Base-by-base conservation (phyloP, 352 stramenopile genomes). In the Elongisporangium senticosum region DNA sequence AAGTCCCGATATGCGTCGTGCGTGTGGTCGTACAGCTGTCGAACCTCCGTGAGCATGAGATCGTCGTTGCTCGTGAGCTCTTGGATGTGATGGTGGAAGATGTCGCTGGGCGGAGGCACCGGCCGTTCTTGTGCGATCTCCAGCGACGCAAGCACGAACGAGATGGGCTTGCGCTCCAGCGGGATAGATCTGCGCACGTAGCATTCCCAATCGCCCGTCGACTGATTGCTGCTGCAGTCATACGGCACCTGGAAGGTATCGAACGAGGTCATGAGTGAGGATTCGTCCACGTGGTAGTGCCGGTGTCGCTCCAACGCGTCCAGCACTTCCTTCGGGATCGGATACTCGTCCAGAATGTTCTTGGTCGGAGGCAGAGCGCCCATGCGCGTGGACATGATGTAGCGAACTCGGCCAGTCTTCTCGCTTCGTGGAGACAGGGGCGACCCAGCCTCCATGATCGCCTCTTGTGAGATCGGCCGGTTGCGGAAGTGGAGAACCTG, bases 341-440 rank as follows among this genome's bases (percentile, higher is more conserved):
- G 75, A 56, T 89, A 87, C 55, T 89, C 77, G 20, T 87, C 77
- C n/a, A 89, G 56, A 39, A 87, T 89, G 40, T 71, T 69, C 59
- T 84, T 85, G 0, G 74, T 87, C 15, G 79, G 79, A 3, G 77
- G 77, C 11, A 86, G 26, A 3, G 67, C 73, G 2, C 76, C 75
- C 3, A 87, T 60, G 1, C 74, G 69, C 53, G 73, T 83, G 11
- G 77, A 86, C 74, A 83, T 86, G 62, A 92, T 87, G 68, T 92
- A 90, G 1, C 83, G 76, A 10, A 89, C 74, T 0, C 80, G 73
- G 21, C 77, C 68, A 0, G 71, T 66, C 14, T 68, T 59, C 3
- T 58, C 49, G 2, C 82, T 67, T 0, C 82, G 75, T 2, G 77
- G 72, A 6, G 59, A 51, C 0, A 72, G 57, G 6, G 77, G 62